Conservation (phyloP, 176 grass and related monocot genomes). For the Triticum urartu region DNA sequence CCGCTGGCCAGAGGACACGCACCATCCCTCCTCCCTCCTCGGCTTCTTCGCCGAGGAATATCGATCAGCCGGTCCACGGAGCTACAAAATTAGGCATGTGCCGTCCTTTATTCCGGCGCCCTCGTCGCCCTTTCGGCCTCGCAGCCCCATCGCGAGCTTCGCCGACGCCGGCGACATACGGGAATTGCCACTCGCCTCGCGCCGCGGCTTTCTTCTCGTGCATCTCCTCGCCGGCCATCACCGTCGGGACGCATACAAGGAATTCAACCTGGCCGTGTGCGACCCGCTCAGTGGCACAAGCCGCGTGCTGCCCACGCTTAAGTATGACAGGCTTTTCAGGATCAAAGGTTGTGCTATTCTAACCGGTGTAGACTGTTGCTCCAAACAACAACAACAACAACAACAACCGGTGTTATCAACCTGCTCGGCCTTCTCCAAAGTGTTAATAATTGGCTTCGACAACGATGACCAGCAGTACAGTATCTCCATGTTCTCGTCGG, state of each 20-base stretch:
- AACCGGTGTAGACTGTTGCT: not conserved
- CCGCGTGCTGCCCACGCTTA: not conserved
- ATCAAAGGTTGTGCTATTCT: not conserved
- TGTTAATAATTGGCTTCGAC: too few relatives aligned
- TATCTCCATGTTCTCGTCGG: not conserved
- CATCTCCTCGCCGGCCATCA: not conserved
- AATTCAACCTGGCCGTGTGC: not conserved
- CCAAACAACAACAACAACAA: not conserved
- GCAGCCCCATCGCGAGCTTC: not conserved
- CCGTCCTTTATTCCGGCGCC: too few relatives aligned
- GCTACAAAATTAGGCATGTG: too few relatives aligned
- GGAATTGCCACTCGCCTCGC: not conserved
- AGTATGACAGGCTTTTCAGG: not conserved
- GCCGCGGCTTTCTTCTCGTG: not conserved
- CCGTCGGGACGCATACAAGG: not conserved
- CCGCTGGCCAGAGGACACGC: too few relatives aligned
- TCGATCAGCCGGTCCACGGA: too few relatives aligned
- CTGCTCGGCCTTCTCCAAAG: too few relatives aligned
- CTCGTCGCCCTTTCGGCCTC: too few relatives aligned
- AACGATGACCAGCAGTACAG: not conserved
- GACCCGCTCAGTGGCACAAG: not conserved
- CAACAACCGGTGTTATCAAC: too few relatives aligned
- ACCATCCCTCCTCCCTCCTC: too few relatives aligned
- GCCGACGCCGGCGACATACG: too few relatives aligned
- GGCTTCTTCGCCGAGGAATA: too few relatives aligned